phyloP scores from a whole-genome alignment of 345 rosid species.

The Limnanthes douglasii region DNA sequence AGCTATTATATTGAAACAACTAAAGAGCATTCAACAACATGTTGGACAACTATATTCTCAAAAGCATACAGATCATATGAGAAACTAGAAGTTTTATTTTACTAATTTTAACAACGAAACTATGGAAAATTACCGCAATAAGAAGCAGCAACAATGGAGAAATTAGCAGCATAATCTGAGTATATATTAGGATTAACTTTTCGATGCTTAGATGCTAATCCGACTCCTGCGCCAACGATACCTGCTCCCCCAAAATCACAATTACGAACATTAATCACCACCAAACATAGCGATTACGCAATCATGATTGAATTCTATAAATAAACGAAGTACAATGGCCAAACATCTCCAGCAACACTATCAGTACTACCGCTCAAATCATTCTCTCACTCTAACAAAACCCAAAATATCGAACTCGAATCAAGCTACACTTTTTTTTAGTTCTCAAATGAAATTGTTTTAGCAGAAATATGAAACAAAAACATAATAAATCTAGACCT shows the following conservation, averaged over 20 bases:
- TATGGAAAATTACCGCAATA: slow-evolving; percentile 65
- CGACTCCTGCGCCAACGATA: slow-evolving; percentile 51
- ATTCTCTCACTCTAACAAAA: too few relatives aligned
- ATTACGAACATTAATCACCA: slow-evolving; percentile 1
- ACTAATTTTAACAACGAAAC: too few relatives aligned
- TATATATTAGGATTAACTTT: slow-evolving; percentile 46
- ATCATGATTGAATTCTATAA: too few relatives aligned
- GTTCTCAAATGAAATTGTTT: neutral
- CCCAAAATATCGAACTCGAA: neutral
- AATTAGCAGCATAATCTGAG: slow-evolving; percentile 47
- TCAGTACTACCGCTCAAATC: too few relatives aligned
- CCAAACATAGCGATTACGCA: too few relatives aligned
- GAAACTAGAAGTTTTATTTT: too few relatives aligned
- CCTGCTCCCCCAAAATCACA: slow-evolving; percentile 20
- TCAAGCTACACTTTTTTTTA: neutral
- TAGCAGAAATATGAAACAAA: neutral
- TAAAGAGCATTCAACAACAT: too few relatives aligned
- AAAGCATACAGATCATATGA: too few relatives aligned
- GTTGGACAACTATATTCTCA: too few relatives aligned
- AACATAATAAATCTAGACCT: slow-evolving; percentile 28
- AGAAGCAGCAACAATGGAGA: slow-evolving; percentile 55
- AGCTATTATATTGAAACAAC: too few relatives aligned
- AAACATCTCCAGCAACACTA: too few relatives aligned
- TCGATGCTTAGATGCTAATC: slow-evolving; percentile 49
- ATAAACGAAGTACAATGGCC: too few relatives aligned